These are phyloP conservation scores for Ophiostoma australiae DNA, from an alignment of 2,329 filamentous ascomycete species.

Conservation along the genomic window DNA sequence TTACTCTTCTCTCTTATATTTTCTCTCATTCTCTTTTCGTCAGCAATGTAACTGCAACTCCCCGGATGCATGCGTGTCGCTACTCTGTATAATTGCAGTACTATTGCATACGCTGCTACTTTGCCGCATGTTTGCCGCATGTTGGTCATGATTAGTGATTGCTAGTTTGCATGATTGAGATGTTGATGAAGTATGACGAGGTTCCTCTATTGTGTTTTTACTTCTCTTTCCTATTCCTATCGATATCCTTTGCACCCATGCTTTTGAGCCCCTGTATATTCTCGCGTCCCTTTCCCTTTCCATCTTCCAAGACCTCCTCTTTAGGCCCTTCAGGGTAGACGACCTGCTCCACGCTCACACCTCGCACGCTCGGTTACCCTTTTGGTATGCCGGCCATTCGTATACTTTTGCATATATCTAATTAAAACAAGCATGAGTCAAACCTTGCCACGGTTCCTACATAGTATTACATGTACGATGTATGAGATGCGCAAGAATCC, in stretches of 20 bases:
- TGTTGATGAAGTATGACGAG: neutral
- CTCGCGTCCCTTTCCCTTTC: neutral
- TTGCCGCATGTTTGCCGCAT: neutral
- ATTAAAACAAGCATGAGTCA: no score
- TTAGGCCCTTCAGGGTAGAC: neutral
- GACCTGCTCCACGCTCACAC: neutral
- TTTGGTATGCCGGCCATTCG: neutral
- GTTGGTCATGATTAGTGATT: neutral
- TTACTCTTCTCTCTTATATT: no score
- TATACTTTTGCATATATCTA: neutral
- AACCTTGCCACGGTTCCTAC: no score
- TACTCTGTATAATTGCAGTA: neutral
- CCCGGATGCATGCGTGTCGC: neutral
- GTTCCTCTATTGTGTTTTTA: neutral
- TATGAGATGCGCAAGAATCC: neutral
- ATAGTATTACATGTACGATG: neutral
- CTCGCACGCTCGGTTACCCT: neutral
- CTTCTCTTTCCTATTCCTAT: neutral
- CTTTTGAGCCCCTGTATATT: neutral
- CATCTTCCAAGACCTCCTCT: neutral
- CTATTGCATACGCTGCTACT: neutral
- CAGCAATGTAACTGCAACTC: slow-evolving; percentile 9
- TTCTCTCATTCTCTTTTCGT: neutral
- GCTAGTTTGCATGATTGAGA: neutral
- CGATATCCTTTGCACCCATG: neutral